Percentiles rank a stretch among this genome's conserved stretches.
phyloP scores from a whole-genome alignment of 345 rosid genomes.

The Citrus australasica region DNA sequence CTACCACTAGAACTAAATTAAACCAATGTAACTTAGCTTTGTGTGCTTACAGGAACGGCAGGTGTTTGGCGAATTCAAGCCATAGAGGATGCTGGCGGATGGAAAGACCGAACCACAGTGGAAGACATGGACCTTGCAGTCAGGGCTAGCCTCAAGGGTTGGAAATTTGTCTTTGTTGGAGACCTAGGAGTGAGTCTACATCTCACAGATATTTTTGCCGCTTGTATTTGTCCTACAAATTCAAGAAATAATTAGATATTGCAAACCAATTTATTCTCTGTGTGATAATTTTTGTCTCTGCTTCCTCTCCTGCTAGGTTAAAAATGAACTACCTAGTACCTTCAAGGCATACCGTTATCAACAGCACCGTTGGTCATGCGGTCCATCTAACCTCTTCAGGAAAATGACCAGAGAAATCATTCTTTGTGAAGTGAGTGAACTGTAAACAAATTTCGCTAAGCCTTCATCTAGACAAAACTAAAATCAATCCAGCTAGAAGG shows the following conservation, averaged over 20 bases:
- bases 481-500: background rate
- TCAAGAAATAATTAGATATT: background rate
- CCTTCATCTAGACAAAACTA: background rate
- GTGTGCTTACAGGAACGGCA: slow-evolving; percentile 35
- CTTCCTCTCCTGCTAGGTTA: slow-evolving; percentile 25
- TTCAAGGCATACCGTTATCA: slow-evolving; percentile 48
- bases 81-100: slow-evolving; percentile 49
- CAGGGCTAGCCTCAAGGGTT: slow-evolving; percentile 51
- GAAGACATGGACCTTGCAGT: slow-evolving; percentile 69
- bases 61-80: slow-evolving; percentile 56
- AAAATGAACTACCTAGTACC: slow-evolving; percentile 59
- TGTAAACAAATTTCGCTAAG: background rate
- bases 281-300: background rate
- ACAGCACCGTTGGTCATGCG: slow-evolving; percentile 62
- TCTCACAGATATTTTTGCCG: background rate
- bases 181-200: slow-evolving; percentile 30
- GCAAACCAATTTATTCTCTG: background rate
- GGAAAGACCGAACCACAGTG: slow-evolving; percentile 58
- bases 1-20: background rate
- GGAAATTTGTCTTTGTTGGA: slow-evolving; percentile 48
- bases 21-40: background rate
- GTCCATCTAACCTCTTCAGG: slow-evolving; percentile 55
- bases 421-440: slow-evolving; percentile 29
- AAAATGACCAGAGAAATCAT: slow-evolving; percentile 51
- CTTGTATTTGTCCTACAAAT: background rate